phyloP scores from a whole-genome alignment of 345 rosid genomes.

The Lepidium sativum region DNA sequence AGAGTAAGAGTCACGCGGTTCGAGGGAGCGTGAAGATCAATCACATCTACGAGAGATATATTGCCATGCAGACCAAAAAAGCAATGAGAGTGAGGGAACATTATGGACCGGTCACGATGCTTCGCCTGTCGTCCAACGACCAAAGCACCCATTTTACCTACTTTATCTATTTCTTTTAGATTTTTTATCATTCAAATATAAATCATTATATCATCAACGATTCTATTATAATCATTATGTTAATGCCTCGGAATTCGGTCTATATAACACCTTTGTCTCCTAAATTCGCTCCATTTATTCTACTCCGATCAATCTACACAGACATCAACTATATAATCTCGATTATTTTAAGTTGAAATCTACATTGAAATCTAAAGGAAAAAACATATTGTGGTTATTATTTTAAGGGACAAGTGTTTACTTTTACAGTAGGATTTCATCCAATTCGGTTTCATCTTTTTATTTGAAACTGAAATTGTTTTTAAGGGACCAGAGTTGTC shows the following conservation, averaged over 20 bases:
- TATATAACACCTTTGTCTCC: conserved; percentile 25
- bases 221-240: conserved; percentile 23
- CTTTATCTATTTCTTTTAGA: conserved; percentile 23
- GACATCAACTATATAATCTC: neutral
- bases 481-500: too few species aligned
- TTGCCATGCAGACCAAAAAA: conserved; percentile 44
- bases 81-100: conserved; percentile 24
- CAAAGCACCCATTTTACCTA: conserved; percentile 31
- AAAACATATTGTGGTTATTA: neutral
- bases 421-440: neutral
- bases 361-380: neutral
- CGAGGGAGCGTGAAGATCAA: conserved; percentile 29
- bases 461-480: neutral
- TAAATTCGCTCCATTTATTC: conserved; percentile 18
- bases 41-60: conserved; percentile 29
- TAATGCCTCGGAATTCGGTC: conserved; percentile 21
- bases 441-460: neutral
- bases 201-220: conserved; percentile 28
- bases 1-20: conserved; percentile 19
- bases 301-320: conserved; percentile 23
- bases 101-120: conserved; percentile 46
- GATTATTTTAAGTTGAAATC: neutral
- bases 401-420: conserved; percentile 1
- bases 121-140: conserved; percentile 34
- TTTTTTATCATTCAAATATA: neutral